Base-by-base conservation (phyloP, 2,329 filamentous ascomycete species). In the Biscogniauxia marginata region DNA sequence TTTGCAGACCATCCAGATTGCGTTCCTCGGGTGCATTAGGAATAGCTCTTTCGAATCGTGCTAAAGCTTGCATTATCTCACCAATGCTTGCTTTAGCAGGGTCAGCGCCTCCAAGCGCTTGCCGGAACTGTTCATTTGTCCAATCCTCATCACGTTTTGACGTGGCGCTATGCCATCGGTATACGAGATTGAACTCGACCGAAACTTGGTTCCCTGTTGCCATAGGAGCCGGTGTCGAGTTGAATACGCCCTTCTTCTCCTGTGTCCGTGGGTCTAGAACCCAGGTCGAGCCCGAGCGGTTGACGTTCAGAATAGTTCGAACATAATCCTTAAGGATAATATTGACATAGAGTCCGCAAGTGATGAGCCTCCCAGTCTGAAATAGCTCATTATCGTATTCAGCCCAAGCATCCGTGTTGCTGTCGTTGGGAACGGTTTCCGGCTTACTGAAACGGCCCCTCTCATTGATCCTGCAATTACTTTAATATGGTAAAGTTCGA, bases 361-460 rank as follows among this genome's bases (percentile, higher is more conserved):
- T 83, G 50, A 85, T 75, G 21, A 75, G 68, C 16, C 73, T 65
- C 6, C 65, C 71, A 2, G 71, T 75, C 20, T 76, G 67, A 60
- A 77, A 77, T 4, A 77, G 64, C 46, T 75, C 72, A 11, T 76
- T 67, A 52, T 77, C 74, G 8, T 67, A 69, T 50, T 72, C 73
- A 44, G 59, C 47, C 61, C 59, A 63, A 19, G 55, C 55, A 4
- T 57, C 49, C 47, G 5, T 49, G 16, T 39, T 58, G 8, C 34
- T 21, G 13, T 45, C 22, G 22, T 61, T 53, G 11, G 50, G 18
- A 11, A 20, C 48, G 16, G 57, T 24, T 5, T 13, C 46, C 7
- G 90, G 90, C 61, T 85, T 86, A 0, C 79, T 82, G 73, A 96
- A 96, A 19, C 89, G 83, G 7, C 85, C 86, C 48, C 84, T 84